Base-by-base conservation (phyloP, 768 basidiomycete genomes). In the Russula lepida region DNA sequence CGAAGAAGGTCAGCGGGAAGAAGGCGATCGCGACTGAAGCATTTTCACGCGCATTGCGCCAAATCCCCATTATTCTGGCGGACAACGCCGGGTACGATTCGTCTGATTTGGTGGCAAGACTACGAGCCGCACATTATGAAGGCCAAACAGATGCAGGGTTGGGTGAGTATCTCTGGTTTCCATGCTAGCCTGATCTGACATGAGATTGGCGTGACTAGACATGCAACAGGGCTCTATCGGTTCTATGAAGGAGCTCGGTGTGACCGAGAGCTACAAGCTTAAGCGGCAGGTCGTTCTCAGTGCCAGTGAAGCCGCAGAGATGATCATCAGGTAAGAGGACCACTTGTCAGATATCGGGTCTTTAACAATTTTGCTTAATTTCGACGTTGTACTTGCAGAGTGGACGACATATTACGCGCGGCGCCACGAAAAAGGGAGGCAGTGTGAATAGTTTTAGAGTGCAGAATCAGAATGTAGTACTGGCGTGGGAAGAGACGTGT, bases 31-130 rank as follows among this genome's bases (percentile, higher is more conserved):
- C 97, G 13, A 88, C 88, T 1, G 97, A 98, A 75, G 86, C 92
- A 8, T 99, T 98, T 68, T 84, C 82, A 3, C 78, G 86, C 27
- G 95, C 97, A 0, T 76, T 99, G 61, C 78, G 95, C 64, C 92
- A 93, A 79, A 97, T 99, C 68, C 97, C 97, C 1, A 97, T 86
- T 0, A 97, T 98, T 68, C 79, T 99, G 30, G 93, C 95, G 11
- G 97, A 98, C 71, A 99, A 99, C 69, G 97, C 95, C 7, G 97
- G 97, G 0, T 95, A 89, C 73, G 97, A 99, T 72, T 95, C 93
- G n/a, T 88, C 89, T 12, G 97, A 99, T 69, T 80, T 99, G 23
- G 95, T 98, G 15, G 78, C 93, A 33, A 84, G 81, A 68, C 78
- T 99, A 37, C 78, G 97, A 57, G 95, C 95, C 1, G 93, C 94